phyloP scores from a whole-genome alignment of 192 early-diverging fungal genomes.

The Backusella mclennaniae region DNA sequence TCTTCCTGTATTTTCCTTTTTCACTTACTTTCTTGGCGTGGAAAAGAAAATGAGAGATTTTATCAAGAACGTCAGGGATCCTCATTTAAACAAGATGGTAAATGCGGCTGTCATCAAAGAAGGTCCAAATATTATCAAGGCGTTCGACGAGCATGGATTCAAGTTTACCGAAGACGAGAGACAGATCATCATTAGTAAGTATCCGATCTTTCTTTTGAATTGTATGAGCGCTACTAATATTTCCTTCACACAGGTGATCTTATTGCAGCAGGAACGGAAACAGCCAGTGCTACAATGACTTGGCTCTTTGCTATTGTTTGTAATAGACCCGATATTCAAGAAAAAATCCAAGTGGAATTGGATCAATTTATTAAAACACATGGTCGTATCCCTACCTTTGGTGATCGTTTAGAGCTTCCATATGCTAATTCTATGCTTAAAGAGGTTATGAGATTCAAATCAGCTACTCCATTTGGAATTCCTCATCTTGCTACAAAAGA shows the following conservation, averaged over 20 bases:
- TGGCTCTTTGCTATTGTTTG: slow-evolving; percentile 5
- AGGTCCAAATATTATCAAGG: background rate
- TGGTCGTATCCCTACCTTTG: background rate
- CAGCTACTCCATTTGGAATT: background rate
- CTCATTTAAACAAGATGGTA: background rate
- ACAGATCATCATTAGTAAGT: background rate
- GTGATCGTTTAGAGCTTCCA: slow-evolving; percentile 12
- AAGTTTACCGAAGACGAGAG: background rate
- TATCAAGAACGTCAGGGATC: background rate
- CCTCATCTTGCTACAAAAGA: slow-evolving; percentile 14
- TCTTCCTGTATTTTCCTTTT: background rate
- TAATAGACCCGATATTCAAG: slow-evolving; percentile 21
- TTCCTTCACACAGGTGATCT: background rate
- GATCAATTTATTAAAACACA: slow-evolving; percentile 1
- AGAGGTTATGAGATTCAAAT: slow-evolving; percentile 12
- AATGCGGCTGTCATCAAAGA: background rate
- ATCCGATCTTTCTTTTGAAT: background rate
- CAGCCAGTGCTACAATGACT: background rate
- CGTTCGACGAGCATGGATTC: background rate
- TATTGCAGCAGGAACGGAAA: background rate
- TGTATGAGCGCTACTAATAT: background rate
- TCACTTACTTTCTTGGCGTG: background rate
- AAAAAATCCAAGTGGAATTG: slow-evolving; percentile 12
- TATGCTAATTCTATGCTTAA: slow-evolving; percentile 11
- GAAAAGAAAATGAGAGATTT: slow-evolving; percentile 1